phyloP scores from a whole-genome alignment of 805 yeast species.

The Sugiyamaella chiloensis region DNA sequence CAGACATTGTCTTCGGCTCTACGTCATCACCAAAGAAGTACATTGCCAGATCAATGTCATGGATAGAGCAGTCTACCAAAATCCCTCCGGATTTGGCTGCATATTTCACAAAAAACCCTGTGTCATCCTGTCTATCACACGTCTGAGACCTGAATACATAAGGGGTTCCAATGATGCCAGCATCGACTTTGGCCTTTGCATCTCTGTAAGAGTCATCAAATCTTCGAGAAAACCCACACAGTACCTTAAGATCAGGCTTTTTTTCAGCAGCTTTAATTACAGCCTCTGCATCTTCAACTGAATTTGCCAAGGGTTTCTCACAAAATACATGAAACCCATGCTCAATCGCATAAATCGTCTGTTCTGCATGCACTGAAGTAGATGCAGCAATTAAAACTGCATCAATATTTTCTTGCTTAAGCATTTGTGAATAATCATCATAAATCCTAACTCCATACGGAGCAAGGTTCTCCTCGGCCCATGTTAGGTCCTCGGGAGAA shows the following conservation, averaged over 20 bases:
- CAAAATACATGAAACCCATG: constrained; percentile 21
- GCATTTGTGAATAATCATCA: constrained; percentile 17
- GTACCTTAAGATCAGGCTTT: constrained; percentile 20
- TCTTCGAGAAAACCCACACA: constrained; percentile 25
- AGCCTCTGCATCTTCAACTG: constrained; percentile 13
- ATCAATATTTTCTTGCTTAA: constrained; percentile 16
- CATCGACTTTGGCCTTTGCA: constrained; percentile 18
- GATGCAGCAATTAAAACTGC: constrained; percentile 22
- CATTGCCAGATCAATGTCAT: constrained; percentile 24
- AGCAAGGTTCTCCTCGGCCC: constrained; percentile 21
- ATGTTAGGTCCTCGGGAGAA: constrained; percentile 16
- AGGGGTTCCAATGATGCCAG: constrained; percentile 23
- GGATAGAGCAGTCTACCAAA: constrained; percentile 25
- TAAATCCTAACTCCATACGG: constrained; percentile 19
- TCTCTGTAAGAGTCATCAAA: constrained; percentile 19
- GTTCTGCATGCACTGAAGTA: constrained; percentile 18
- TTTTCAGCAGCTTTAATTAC: constrained; percentile 17
- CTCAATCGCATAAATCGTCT: constrained; percentile 18
- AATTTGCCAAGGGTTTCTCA: constrained; percentile 20
- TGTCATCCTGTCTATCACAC: constrained; percentile 16
- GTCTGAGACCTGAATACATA: constrained; percentile 23
- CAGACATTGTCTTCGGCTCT: constrained; percentile 22
- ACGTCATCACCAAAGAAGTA: constrained; percentile 23
- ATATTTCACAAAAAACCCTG: constrained; percentile 21
- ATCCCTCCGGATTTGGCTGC: constrained; percentile 28